Evolutionary conservation across 331 rosid species (phyloP).

Genomic region (Acacia pycnantha): DNA sequence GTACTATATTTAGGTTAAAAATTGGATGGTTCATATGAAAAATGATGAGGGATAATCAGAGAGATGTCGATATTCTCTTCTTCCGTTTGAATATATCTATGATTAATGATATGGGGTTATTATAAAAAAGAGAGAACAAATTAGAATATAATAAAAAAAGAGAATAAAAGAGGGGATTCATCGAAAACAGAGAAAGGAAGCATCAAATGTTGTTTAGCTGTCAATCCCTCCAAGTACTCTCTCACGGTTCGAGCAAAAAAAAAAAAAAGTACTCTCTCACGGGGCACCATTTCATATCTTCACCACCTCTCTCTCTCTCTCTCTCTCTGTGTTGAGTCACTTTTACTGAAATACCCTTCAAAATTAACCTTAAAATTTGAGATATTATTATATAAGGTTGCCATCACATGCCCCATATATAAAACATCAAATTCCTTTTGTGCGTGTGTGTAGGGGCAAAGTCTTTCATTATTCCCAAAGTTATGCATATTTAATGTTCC

Average conservation of each 20-base stretch:
- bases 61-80: no score
- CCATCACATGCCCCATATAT: neutral
- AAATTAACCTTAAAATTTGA: no score
- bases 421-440: neutral
- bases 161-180: neutral
- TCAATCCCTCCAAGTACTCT: constrained; percentile 69
- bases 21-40: no score
- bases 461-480: neutral
- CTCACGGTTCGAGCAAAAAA: no score
- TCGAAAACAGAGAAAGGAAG: constrained; percentile 60
- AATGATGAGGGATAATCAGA: no score
- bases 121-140: neutral
- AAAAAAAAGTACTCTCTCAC: constrained; percentile 70
- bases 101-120: neutral
- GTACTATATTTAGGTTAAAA: no score
- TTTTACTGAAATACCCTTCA: constrained; percentile 31
- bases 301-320: neutral
- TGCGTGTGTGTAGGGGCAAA: neutral
- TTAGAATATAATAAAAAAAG: neutral
- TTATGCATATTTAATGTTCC: neutral
- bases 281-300: constrained; percentile 42
- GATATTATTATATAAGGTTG: neutral
- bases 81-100: no score
- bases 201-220: constrained; percentile 87
- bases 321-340: neutral